Evolutionary conservation across 1,284 basidiomycete genomes (phyloP), one percentile per base, ranked within the genome.

Genomic region (Phellinidium pouzarii): DNA sequence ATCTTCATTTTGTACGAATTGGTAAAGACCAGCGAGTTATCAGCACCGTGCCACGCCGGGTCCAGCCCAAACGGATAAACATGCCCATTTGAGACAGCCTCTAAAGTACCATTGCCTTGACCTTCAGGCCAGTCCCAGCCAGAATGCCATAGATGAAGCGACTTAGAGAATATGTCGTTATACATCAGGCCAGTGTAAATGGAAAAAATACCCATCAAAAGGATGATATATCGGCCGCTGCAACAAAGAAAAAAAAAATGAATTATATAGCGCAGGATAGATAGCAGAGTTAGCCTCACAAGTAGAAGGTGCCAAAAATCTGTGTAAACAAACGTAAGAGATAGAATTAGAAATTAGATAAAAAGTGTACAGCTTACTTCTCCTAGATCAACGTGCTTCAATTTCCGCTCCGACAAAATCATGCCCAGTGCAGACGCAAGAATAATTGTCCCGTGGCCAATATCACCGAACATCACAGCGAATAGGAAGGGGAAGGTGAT

Each of bases 1-100:
- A 99, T 94, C 77, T 99, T 99, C 96, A 99, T 99, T 84, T 99
- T 99, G 78, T 96, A 94, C 52, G 94, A 98, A 71, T 99, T 99
- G 58, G 89, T 91, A 69, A 99, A 99, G 52, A 98, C 85, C 55
- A 99, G 78, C 1, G 76, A 76, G 66, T 99, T 99, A 61, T 94
- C 91, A 7, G 94, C 79, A 31, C 87, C 93, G 67, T 97, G 94
- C 96, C 96, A 99, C 52, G 74, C 84, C 43, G 95, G 94, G 68
- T 99, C 96, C 60, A 99, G 70, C 61, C 96, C 96, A 62, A 99
- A 93, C 1, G 89, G 82, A 73, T 99, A 99, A 31, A 82, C 76
- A 60, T 78, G 73, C 3, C 87, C 86, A 54, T 78, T 90, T 20
- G 75, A 62, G 4, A 73, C 63, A 11, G 79, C 91, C 11, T 66